These are phyloP conservation scores for Ceratonia siliqua DNA, from an alignment of 306 rosid species.

Conservation along the genomic window DNA sequence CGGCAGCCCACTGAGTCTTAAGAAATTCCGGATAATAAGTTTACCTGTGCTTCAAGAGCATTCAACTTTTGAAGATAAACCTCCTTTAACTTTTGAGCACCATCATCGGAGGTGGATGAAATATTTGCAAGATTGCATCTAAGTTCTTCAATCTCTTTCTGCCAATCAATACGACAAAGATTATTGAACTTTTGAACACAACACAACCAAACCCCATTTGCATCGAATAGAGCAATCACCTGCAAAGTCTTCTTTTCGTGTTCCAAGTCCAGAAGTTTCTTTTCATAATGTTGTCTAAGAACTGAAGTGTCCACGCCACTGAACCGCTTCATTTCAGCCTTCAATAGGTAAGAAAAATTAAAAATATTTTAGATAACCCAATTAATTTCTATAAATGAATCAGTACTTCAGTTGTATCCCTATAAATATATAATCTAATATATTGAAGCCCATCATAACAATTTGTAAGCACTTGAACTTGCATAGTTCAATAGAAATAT, in stretches of 20 bases:
- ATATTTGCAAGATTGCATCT: conserved; percentile 64
- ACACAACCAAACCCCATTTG: neutral
- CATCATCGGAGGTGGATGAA: conserved; percentile 80
- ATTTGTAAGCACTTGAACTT: neutral
- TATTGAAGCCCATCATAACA: neutral
- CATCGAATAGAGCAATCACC: conserved; percentile 49
- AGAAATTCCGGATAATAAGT: conserved; percentile 17
- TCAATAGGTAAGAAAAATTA: conserved; percentile 23
- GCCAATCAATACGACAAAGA: conserved; percentile 24
- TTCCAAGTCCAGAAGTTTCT: conserved; percentile 88
- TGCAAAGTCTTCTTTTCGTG: conserved; percentile 80
- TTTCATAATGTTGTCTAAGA: conserved; percentile 84
- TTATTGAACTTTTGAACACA: conserved; percentile 12
- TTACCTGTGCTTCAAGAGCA: conserved; percentile 84
- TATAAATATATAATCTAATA: neutral
- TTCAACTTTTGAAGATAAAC: conserved; percentile 89
- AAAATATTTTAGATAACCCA: neutral
- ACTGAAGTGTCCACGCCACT: conserved; percentile 60
- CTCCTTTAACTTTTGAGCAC: conserved; percentile 83
- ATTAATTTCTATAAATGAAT: neutral
- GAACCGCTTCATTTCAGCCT: conserved; percentile 96
- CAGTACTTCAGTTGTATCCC: neutral
- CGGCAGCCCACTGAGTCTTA: conserved; percentile 7
- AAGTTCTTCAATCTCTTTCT: conserved; percentile 89
- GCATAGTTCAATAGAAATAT: neutral